Evolutionary conservation across 768 basidiomycete genomes (phyloP).

Genomic region (Cystobasidium tubakii): DNA sequence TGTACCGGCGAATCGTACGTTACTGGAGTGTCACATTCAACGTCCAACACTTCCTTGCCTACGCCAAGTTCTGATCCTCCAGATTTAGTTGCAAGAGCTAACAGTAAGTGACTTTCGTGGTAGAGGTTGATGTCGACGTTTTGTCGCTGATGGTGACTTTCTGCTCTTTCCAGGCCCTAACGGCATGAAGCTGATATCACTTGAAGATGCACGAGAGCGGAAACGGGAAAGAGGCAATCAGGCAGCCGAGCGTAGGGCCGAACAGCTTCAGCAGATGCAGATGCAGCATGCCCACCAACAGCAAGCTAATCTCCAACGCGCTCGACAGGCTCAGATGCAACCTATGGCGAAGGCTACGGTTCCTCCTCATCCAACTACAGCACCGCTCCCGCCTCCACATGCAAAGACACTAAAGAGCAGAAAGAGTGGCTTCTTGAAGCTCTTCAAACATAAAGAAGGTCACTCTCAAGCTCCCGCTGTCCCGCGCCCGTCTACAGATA

Average conservation of each 20-base stretch:
- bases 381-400: not conserved
- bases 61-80: not conserved
- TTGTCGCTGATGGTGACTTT: not conserved
- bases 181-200: conserved; percentile 29
- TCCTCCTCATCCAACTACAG: not conserved
- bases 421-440: conserved; percentile 36
- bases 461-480: not conserved
- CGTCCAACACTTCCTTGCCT: not conserved
- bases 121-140: not conserved
- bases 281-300: not conserved
- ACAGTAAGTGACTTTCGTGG: not conserved
- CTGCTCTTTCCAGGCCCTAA: conserved; percentile 1
- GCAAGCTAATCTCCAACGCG: not conserved
- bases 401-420: conserved; percentile 31
- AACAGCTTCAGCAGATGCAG: not conserved
- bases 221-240: conserved; percentile 1
- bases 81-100: not conserved
- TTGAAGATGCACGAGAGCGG: conserved; percentile 16
- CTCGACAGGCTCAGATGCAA: not conserved
- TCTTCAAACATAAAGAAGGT: conserved; percentile 26
- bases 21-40: conserved; percentile 3
- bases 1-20: not conserved
- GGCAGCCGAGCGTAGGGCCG: not conserved
- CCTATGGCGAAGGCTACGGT: not conserved
- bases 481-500: not conserved